Base-by-base conservation (phyloP, 495 filamentous ascomycete species). In the Penicillium tannophilum region DNA sequence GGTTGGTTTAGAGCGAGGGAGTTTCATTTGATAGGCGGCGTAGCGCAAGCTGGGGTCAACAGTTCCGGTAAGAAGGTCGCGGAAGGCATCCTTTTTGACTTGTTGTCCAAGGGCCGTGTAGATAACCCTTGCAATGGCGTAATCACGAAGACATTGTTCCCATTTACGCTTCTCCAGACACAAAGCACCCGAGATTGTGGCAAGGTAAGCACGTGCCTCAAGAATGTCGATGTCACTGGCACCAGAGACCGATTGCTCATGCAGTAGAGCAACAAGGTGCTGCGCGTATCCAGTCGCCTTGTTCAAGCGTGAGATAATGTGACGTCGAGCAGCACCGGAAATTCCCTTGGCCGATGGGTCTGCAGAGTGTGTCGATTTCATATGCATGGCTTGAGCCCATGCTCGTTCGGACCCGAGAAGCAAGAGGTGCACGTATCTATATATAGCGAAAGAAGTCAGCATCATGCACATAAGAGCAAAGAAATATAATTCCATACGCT, bases 381-480 rank as follows among this genome's bases (percentile, higher is more conserved):
- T 91, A 62, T 89, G 82, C 92, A 97, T 94, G 52, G 93, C 95
- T 68, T 96, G 87, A 2, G 95, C 95, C 92, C 95, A 98, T 52
- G 95, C 91, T 62, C 95, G 84, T 76, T 99, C 95, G 56, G 92
- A 84, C 33, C 87, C 88, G 62, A 96, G 84, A 54, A 99, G 82
- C 43, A 93, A 80, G 43, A 96, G 82, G 58, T 91, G 81, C 41
- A 89, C 84, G 69, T 88, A 93, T 66, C 93, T 96, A 56, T 28
- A 52, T 56, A 43, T 54, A 45, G 10, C 6, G 39, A 24, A 48
- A 53, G n/a, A 24, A 42, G 57, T 76, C 55, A 70, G 61, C 36
- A 23, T 56, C 46, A 28, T 41, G 14, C 3, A 17, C 2, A 41
- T 0, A 3, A 41, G 5, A 12, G 14, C 28, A 41, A 17, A n/a